phyloP scores from a whole-genome alignment of 208 protist species.

The Crithidia fasciculata region DNA sequence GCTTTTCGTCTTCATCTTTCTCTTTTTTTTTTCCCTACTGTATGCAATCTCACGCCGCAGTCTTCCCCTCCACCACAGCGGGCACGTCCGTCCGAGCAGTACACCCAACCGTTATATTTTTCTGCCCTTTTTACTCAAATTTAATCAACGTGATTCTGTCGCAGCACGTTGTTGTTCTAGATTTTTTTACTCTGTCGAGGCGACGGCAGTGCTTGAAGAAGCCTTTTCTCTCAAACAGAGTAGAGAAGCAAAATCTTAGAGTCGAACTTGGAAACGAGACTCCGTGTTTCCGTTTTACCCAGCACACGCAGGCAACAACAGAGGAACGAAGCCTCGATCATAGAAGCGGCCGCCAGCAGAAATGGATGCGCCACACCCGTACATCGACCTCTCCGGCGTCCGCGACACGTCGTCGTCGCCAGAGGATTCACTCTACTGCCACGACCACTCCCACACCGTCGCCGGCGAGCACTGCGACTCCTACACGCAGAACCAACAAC shows the following conservation, averaged over 20 bases:
- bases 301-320: neutral
- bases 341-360: neutral
- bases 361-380: neutral
- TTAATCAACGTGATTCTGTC: neutral
- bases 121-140: neutral
- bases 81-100: too few species aligned
- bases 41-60: neutral
- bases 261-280: neutral
- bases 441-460: neutral
- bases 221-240: too few species aligned
- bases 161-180: neutral
- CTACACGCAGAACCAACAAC: neutral
- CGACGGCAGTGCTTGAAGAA: neutral
- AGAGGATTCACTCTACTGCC: neutral
- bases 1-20: slow-evolving; percentile 15
- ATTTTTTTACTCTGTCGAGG: neutral
- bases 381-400: slow-evolving; percentile 10
- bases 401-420: slow-evolving; percentile 15
- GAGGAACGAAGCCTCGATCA: neutral
- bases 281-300: too few species aligned
- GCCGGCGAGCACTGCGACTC: neutral
- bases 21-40: neutral
- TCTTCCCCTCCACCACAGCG: too few species aligned
- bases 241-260: neutral
- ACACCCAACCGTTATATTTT: neutral